These are phyloP conservation scores for Myotisia sp. DNA, from an alignment of 2,329 filamentous ascomycete genomes.

Conservation along the genomic window DNA sequence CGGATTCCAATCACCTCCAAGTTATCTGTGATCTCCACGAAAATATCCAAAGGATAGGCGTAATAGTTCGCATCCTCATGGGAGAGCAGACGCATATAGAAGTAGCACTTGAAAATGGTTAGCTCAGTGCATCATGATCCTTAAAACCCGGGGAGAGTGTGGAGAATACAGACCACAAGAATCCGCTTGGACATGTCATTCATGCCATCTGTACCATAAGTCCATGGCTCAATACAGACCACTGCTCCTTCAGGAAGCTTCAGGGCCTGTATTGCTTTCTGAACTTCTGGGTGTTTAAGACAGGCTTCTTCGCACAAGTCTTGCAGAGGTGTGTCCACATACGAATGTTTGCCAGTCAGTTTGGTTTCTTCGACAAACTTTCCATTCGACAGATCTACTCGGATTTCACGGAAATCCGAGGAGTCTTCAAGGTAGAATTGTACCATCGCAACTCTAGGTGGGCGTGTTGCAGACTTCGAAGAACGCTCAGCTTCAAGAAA, in stretches of 20 bases:
- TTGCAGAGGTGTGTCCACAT: conserved; percentile 38
- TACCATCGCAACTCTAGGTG: conserved; percentile 29
- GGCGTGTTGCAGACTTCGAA: conserved; percentile 13
- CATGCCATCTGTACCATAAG: conserved; percentile 42
- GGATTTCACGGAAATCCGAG: conserved; percentile 11
- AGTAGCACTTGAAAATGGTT: conserved; percentile 18
- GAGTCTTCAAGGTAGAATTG: conserved; percentile 18
- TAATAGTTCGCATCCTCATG: conserved; percentile 42
- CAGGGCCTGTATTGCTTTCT: conserved; percentile 31
- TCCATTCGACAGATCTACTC: conserved; percentile 15
- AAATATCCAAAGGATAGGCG: conserved; percentile 43
- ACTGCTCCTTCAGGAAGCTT: conserved; percentile 32
- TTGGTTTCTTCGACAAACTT: conserved; percentile 19
- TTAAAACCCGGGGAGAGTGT: background rate
- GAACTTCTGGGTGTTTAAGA: conserved; percentile 29
- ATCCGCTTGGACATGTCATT: conserved; percentile 30
- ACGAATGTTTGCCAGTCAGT: conserved; percentile 32
- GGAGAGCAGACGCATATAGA: conserved; percentile 29
- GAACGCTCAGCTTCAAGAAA: conserved; percentile 35
- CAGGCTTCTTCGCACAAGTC: conserved; percentile 35
- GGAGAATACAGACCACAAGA: background rate
- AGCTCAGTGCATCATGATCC: too few relatives aligned
- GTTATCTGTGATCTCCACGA: conserved; percentile 27
- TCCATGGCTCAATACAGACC: conserved; percentile 41
- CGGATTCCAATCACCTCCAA: conserved; percentile 39